Evolutionary conservation across 2,329 filamentous ascomycete species (phyloP), one percentile per base, ranked within the genome.

Genomic region (Fusarium torreyae): DNA sequence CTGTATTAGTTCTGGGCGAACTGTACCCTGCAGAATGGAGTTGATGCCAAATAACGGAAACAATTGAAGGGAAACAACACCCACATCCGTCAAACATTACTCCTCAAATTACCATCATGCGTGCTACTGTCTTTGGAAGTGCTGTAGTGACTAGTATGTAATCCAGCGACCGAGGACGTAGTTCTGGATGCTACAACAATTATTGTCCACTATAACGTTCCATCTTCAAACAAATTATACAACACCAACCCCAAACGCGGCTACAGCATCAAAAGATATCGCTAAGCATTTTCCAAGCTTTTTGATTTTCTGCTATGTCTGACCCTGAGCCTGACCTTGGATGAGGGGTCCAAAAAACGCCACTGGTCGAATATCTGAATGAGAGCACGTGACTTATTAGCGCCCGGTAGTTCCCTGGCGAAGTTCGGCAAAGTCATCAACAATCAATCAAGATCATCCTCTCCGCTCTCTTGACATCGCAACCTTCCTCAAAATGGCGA

Each of bases 401-500:
- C 70, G 68, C 57, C 71, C 71, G 70, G 57, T 66, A 66, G 73
- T 76, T 76, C 72, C 78, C 77, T 76, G 75, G 77, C 69, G 73
- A 77, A 71, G 76, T 82, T 82, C 80, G 81, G 83, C 79, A 82
- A 81, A 82, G 80, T 81, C 77, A 78, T 78, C 81, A 81, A 79
- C 80, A 80, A 46, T 66, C 80, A 77, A 78, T 73, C 74, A 83
- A 80, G 79, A 83, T 85, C 81, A 82, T 81, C 75, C 80, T 84
- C 82, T 83, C 80, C 81, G 83, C 82, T 84, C 81, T 77, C 78
- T 76, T 59, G 76, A 81, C 77, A 81, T 79, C 77, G 76, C 79
- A 79, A 81, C 78, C 81, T 77, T 85, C 77, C 79, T 82, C 85
- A 90, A 84, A 86, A 91, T 91, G 89, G 88, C 88, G 82, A 86